Conservation (phyloP, 2,329 filamentous ascomycete species). For the Zasmidium cellare region DNA sequence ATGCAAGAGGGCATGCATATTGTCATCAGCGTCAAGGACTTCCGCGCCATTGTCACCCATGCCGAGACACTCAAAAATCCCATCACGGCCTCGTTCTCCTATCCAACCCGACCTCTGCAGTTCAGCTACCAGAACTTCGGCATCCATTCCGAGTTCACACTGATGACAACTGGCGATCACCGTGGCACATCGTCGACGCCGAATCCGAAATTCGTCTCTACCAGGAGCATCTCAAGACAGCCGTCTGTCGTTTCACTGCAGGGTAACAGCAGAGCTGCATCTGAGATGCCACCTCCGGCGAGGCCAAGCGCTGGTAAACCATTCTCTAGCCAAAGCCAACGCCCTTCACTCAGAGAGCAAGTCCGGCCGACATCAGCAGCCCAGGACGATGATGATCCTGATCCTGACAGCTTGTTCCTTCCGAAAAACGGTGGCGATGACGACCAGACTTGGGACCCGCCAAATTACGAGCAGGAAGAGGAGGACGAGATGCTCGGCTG, state of each 20-base stretch:
- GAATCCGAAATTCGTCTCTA: constrained; percentile 40
- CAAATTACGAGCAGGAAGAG: constrained; percentile 63
- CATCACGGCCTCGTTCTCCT: constrained; percentile 68
- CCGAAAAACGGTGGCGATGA: constrained; percentile 57
- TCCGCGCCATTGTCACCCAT: constrained; percentile 75
- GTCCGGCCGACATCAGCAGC: constrained; percentile 40
- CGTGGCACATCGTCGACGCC: constrained; percentile 38
- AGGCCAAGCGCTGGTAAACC: constrained; percentile 35
- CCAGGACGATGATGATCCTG: constrained; percentile 53
- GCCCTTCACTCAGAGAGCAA: constrained; percentile 25
- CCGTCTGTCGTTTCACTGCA: constrained; percentile 22
- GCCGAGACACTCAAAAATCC: constrained; percentile 68
- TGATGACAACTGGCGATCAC: constrained; percentile 76
- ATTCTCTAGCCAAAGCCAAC: constrained; percentile 31
- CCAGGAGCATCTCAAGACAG: constrained; percentile 31
- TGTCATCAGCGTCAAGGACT: constrained; percentile 79
- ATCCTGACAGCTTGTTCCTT: constrained; percentile 71
- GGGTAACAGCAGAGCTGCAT: constrained; percentile 15
- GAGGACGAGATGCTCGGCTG: constrained; percentile 70
- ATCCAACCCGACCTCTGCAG: constrained; percentile 70
- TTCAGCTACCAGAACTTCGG: constrained; percentile 69
- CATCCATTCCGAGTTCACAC: constrained; percentile 72
- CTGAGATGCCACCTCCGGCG: constrained; percentile 45
- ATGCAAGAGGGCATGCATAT: constrained; percentile 76
- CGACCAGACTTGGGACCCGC: constrained; percentile 71